These are phyloP conservation scores for Epicoccum nigrum DNA, from an alignment of 2,329 filamentous ascomycete species.

Conservation along the genomic window DNA sequence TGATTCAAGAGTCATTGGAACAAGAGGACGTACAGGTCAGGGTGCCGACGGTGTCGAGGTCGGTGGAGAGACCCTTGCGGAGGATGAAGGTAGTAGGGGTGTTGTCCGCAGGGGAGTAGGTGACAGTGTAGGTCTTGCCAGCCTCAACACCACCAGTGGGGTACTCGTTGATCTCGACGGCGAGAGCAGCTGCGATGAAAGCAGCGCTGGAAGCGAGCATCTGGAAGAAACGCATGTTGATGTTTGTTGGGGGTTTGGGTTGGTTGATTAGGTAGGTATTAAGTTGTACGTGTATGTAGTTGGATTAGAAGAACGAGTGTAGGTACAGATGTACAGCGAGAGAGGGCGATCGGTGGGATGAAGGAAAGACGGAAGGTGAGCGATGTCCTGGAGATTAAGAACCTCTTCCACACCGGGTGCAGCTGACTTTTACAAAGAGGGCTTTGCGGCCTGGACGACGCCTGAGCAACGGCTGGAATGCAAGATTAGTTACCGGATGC, in stretches of 20 bases:
- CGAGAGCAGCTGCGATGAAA: slow-evolving; percentile 50
- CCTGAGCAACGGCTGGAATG: slow-evolving; percentile 44
- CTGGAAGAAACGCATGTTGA: slow-evolving; percentile 59
- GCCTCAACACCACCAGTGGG: slow-evolving; percentile 56
- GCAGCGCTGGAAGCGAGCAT: slow-evolving; percentile 53
- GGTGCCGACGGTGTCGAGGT: slow-evolving; percentile 58
- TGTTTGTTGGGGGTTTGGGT: slow-evolving; percentile 22
- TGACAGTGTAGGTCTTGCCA: slow-evolving; percentile 57
- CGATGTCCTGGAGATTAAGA: slow-evolving; percentile 22
- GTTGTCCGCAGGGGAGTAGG: slow-evolving; percentile 54
- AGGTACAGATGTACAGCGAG: slow-evolving; percentile 25
- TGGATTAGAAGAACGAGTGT: slow-evolving; percentile 38
- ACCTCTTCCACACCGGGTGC: slow-evolving; percentile 19
- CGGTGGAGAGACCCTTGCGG: slow-evolving; percentile 56
- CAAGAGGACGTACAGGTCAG: slow-evolving; percentile 53
- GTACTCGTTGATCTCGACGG: slow-evolving; percentile 55
- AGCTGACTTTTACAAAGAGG: slow-evolving; percentile 31
- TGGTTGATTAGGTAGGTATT: slow-evolving; percentile 27
- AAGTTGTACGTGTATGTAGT: slow-evolving; percentile 20
- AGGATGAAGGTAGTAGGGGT: slow-evolving; percentile 62
- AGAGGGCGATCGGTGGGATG: slow-evolving; percentile 28
- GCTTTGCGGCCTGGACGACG: slow-evolving; percentile 28
- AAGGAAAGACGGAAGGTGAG: slow-evolving; percentile 23
- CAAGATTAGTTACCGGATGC: slow-evolving; percentile 34
- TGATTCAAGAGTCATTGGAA: not conserved